These are phyloP conservation scores for Flaveria sonorensis DNA, from an alignment of 129 eudicot species.

Conservation along the genomic window DNA sequence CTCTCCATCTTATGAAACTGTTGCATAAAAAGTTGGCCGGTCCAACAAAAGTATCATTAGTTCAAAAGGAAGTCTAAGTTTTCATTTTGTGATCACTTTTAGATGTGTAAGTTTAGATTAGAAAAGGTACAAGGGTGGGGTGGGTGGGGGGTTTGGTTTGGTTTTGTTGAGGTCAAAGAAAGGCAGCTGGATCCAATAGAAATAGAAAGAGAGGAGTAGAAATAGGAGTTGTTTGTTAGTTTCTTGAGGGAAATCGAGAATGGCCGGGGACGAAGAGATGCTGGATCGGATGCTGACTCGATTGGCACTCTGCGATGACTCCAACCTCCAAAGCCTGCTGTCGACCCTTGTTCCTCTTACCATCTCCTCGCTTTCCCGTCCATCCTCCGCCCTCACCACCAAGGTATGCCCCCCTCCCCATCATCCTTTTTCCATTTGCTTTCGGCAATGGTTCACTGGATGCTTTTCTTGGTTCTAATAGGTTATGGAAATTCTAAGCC, in stretches of 20 bases:
- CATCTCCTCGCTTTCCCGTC: constrained; percentile 68
- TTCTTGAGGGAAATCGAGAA: neutral
- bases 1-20: too few relatives aligned
- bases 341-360: constrained; percentile 86
- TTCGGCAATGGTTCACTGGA: neutral
- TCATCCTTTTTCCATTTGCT: neutral
- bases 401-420: constrained; percentile 55
- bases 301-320: constrained; percentile 92
- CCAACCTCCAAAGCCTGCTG: constrained; percentile 78
- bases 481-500: constrained; percentile 90
- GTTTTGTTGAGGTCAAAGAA: constrained; percentile 31
- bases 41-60: too few relatives aligned
- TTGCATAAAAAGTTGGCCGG: too few relatives aligned
- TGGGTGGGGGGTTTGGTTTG: neutral
- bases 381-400: constrained; percentile 62
- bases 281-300: constrained; percentile 94
- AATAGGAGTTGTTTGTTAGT: too few relatives aligned
- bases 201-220: too few relatives aligned
- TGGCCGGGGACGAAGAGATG: constrained; percentile 61
- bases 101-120: too few relatives aligned
- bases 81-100: too few relatives aligned
- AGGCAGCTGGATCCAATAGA: neutral
- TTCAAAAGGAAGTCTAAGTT: too few relatives aligned
- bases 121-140: too few relatives aligned
- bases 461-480: neutral